Base-by-base conservation (phyloP, 352 stramenopile genomes). In the Detonula confervacea region DNA sequence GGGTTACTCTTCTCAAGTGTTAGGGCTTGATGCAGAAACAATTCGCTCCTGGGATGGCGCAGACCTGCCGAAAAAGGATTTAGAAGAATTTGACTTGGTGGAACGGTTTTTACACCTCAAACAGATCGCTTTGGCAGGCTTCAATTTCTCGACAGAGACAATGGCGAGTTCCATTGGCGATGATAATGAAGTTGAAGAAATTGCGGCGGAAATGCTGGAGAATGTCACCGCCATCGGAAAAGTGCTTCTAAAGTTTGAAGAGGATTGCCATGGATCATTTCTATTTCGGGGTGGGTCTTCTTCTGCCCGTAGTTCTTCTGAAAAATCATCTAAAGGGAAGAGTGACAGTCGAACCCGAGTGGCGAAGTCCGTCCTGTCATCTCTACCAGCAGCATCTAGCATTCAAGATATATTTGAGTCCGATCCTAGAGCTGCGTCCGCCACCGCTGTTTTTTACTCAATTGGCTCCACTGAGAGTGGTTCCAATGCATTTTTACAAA, bases 221-320 rank as follows among this genome's bases (percentile, higher is more conserved):
- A 78, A 54, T 22, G 57, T 72, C 6, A 59, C 25, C n/a, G 55
- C 24, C 25, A 69, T 85, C 4, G 22, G 60, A 14, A 61, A 49
- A 65, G 71, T 54, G 6, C 29, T 81, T 2, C 39, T 85, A 11
- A 20, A n/a, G 25, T 85, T 85, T 54, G 77, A 85, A 78, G 77
- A 78, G 22, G 65, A 85, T 52, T 14, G 66, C n/a, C 61, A 81
- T 70, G 77, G 77, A 29, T 85, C 77, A 37, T 81, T 77, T 37
- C 18, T 81, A 2, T 81, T 78, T 55, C 68, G 62, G 39, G 44
- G 47, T 24, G 30, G 49, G 22, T 33, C 46, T 11, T 70, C 68
- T 30, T 77, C 51, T 20, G 33, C 20, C 3, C 29, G 24, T 35
- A 24, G 16, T 39, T 33, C 59, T 46, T 52, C 29, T 57, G 59